Conservation (phyloP, 805 yeast genomes). For the Ogataea minuta region DNA sequence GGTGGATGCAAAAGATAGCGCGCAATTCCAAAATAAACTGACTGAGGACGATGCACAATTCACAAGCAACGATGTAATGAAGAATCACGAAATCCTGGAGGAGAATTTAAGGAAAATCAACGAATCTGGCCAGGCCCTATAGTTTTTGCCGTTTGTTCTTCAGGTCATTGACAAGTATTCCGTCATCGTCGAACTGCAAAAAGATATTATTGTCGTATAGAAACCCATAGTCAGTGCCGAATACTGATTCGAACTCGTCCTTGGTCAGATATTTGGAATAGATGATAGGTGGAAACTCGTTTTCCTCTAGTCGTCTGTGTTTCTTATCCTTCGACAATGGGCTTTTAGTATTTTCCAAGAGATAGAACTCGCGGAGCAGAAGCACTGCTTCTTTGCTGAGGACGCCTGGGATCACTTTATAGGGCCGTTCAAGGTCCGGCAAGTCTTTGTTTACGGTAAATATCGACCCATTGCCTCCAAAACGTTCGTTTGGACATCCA, state of each 20-base stretch:
- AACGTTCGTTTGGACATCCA: slow-evolving; percentile 93
- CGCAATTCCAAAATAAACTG: slow-evolving; percentile 20
- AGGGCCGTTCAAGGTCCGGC: slow-evolving; percentile 34
- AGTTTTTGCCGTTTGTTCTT: slow-evolving; percentile 5
- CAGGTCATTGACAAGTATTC: slow-evolving; percentile 13
- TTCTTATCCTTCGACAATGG: slow-evolving; percentile 78
- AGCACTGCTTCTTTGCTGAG: slow-evolving; percentile 79
- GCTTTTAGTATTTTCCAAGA: slow-evolving; percentile 80
- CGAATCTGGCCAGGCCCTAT: slow-evolving; percentile 8
- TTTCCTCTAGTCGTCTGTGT: slow-evolving; percentile 55
- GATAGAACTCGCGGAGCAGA: slow-evolving; percentile 77
- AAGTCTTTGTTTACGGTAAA: slow-evolving; percentile 52
- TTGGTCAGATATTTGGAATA: slow-evolving; percentile 52
- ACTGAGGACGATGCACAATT: slow-evolving; percentile 27
- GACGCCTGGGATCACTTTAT: slow-evolving; percentile 72
- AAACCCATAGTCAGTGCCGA: slow-evolving; percentile 40
- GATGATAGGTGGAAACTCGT: slow-evolving; percentile 57
- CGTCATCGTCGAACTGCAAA: slow-evolving; percentile 25
- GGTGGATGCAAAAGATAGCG: slow-evolving; percentile 1
- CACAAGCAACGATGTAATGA: slow-evolving; percentile 26
- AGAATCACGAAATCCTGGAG: slow-evolving; percentile 27
- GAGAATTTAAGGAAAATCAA: slow-evolving; percentile 22
- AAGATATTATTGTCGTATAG: slow-evolving; percentile 26
- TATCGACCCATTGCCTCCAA: slow-evolving; percentile 96
- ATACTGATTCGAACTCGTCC: slow-evolving; percentile 49